Evolutionary conservation across 495 filamentous ascomycete species (phyloP).

Genomic region (Aspergillus funiculosus): DNA sequence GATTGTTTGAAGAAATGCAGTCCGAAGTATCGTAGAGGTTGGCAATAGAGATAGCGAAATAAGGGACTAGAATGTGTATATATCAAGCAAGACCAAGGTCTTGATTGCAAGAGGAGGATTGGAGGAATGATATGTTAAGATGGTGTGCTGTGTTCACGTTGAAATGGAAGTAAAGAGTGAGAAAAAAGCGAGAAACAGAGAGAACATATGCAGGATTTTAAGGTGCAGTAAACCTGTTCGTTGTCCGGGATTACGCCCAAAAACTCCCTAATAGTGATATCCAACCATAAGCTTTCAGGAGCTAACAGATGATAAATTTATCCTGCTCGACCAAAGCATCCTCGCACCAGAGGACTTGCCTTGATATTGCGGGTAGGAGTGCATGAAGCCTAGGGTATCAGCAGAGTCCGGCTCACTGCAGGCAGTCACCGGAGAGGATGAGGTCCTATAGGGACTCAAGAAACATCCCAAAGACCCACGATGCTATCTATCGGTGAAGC

Average conservation of each 20-base stretch:
- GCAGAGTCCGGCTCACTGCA: conserved; percentile 12
- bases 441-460: conserved; percentile 12
- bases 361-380: conserved; percentile 17
- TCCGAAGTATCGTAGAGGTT: too few species aligned
- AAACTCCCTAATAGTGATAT: conserved; percentile 19
- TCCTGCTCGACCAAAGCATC: conserved; percentile 7
- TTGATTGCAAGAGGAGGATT: too few species aligned
- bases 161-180: too few species aligned
- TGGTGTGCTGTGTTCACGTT: too few species aligned
- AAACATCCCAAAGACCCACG: conserved; percentile 14
- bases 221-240: conserved; percentile 5
- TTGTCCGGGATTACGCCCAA: conserved; percentile 18
- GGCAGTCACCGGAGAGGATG: conserved; percentile 11
- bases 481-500: conserved; percentile 26
- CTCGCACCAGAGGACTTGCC: conserved; percentile 10
- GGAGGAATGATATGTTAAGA: too few species aligned
- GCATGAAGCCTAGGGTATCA: conserved; percentile 18
- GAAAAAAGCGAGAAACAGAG: conserved; percentile 5
- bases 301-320: conserved; percentile 10
- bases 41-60: too few species aligned
- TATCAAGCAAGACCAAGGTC: too few species aligned
- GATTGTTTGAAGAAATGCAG: neutral
- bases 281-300: conserved; percentile 14
- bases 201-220: conserved; percentile 15
- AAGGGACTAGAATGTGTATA: conserved; percentile 5